Evolutionary conservation across 192 early-diverging fungal species (phyloP), one percentile per base, ranked within the genome.

Genomic region (Diversispora eburnea): DNA sequence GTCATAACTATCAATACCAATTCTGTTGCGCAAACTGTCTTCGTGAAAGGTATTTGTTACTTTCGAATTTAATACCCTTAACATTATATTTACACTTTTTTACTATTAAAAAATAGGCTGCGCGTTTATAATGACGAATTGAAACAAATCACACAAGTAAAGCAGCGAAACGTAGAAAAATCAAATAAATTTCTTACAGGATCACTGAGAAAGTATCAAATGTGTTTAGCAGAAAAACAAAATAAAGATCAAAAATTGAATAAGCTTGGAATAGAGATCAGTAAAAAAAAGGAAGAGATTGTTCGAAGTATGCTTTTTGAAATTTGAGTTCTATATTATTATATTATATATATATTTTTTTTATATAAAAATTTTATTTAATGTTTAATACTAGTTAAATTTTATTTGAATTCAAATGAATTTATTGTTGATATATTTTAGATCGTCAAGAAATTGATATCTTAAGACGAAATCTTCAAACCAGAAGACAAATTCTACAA

Each of bases 391-490:
- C 9, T 15, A 15, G 10, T 57, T 48, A 45, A 68, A 19, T 68
- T 49, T 19, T 51, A 39, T 54, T 19, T 33, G 15, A 45, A 33
- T 33, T 33, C 25, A 33, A 33, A 33, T 33, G 25, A 33, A 33
- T 33, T 33, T 33, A 33, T 33, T 33, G 2, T 33, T 68, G 19
- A 5, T 48, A 39, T 15, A 33, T 15, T 52, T 48, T 52, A 73
- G 72, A 64, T 64, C 60, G 72, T 42, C 72, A 73, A 52, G 72
- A 73, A 73, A 19, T 73, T 0, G 72, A 73, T 15, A 39, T n/a
- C 15, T 55, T 63, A 62, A 73, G 54, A 73, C 41, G 46, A 41
- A 54, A 51, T n/a, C 39, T 73, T 54, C 48, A 51, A 49, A 43
- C 72, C 10, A 22, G 72, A 42, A 20, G 42, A n/a, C 48, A 62